Conservation (phyloP, 2,329 filamentous ascomycete genomes). For the Colletotrichum cordylinicola region DNA sequence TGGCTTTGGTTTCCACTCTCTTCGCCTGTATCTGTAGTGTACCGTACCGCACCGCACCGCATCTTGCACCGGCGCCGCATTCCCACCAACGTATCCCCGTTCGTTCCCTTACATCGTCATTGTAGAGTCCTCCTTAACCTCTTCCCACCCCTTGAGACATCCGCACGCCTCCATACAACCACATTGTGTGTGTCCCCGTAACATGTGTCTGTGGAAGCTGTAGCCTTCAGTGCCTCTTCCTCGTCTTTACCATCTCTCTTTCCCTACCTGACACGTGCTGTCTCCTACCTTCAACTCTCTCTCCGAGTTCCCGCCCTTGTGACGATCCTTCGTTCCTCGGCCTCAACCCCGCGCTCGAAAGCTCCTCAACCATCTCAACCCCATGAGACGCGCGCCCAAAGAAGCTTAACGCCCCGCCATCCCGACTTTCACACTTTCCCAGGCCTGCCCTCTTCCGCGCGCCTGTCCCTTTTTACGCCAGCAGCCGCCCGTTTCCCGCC, state of each 20-base stretch:
- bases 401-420: constrained; percentile 17
- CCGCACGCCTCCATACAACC: background rate
- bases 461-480: constrained; percentile 9
- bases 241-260: background rate
- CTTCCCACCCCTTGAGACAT: constrained; percentile 12
- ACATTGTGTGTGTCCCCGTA: constrained; percentile 1
- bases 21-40: background rate
- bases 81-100: background rate
- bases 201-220: constrained; percentile 15
- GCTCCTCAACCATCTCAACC: constrained; percentile 9
- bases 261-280: background rate
- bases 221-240: background rate
- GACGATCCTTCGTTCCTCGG: constrained; percentile 14
- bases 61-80: background rate
- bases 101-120: constrained; percentile 21
- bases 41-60: background rate
- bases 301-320: background rate
- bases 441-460: background rate
- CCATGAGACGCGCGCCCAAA: constrained; percentile 11
- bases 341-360: constrained; percentile 13
- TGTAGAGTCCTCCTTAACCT: background rate
- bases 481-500: background rate
- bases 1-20: constrained; percentile 7
- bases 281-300: background rate
- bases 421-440: constrained; percentile 1